A percentile compares a stretch with the other conserved stretches of the same genome.
phyloP scores from a whole-genome alignment of 768 basidiomycete species.

The Russula lepida region DNA sequence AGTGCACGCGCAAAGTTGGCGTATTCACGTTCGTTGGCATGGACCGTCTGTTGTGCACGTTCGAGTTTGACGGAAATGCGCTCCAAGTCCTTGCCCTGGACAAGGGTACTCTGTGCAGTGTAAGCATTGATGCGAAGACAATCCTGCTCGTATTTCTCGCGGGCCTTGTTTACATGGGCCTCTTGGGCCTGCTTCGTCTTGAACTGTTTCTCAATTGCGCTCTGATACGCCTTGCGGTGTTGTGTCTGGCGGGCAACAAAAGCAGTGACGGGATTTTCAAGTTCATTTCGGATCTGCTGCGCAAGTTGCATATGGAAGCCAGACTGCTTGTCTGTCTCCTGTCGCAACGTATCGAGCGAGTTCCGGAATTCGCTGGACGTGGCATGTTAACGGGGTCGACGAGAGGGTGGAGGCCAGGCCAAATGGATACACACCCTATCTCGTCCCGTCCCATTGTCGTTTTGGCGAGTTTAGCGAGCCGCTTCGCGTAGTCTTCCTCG shows the following conservation, averaged over 20 bases:
- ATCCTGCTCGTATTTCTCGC: conserved; percentile 89
- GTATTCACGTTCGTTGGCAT: conserved; percentile 87
- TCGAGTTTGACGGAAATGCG: conserved; percentile 83
- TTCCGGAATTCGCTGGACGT: conserved; percentile 65
- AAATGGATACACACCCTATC: conserved; percentile 62
- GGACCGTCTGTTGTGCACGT: conserved; percentile 81
- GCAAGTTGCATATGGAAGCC: conserved; percentile 65
- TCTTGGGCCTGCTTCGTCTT: conserved; percentile 86
- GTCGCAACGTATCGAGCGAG: conserved; percentile 68
- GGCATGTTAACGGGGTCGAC: background rate
- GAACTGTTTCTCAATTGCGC: conserved; percentile 80
- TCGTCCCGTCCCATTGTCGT: conserved; percentile 76
- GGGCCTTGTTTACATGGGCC: conserved; percentile 75
- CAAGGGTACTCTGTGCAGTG: conserved; percentile 82
- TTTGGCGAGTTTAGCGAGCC: conserved; percentile 72
- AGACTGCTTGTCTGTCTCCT: conserved; percentile 81
- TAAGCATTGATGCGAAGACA: conserved; percentile 90
- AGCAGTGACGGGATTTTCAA: conserved; percentile 55
- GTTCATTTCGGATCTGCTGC: conserved; percentile 61
- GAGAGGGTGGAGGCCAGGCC: background rate
- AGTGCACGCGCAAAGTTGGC: conserved; percentile 76
- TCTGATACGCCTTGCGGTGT: conserved; percentile 66
- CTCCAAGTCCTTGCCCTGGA: conserved; percentile 91
- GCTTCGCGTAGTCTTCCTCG: conserved; percentile 93
- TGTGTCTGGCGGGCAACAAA: conserved; percentile 60